Evolutionary conservation across 371 early-diverging fungal species (phyloP), one percentile per base, ranked within the genome.

Genomic region (Mortierella sp.): DNA sequence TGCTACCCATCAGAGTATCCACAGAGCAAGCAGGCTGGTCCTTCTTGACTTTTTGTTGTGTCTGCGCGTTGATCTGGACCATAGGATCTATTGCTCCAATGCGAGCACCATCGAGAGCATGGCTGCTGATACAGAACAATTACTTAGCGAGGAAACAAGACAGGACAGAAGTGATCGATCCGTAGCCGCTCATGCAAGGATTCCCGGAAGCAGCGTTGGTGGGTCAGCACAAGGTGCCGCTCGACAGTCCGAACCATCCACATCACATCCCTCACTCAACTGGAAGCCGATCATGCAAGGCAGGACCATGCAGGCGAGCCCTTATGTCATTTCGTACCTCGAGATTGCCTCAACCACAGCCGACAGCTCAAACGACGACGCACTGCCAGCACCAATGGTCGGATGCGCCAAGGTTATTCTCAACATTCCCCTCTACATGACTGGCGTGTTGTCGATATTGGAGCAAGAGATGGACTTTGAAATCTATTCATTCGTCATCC

Each of bases 401-500:
- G 61, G 64, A 23, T 64, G 68, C 18, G 61, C 80, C 43, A 65
- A 67, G 51, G 54, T 69, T 30, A 50, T 82, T 82, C 67, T 83
- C 83, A 54, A 80, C 53, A 63, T 90, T 13, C 64, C 72, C 27
- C 58, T 80, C 21, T 90, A 90, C 58, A 73, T 91, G 42, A 80
- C 64, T 8, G 73, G 84, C 2, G 74, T 93, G 21, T 68, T 84
- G 21, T 69, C 78, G 2, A 76, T 92, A 45, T 65, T 95, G 9
- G 79, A 85, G 16, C 80, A 85, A 30, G 91, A 91, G n/a, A 78
- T 81, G 18, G 84, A 88, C 30, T 89, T 90, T 83, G 86, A 89
- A 19, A 80, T 94, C 3, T 89, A 87, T 61, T 73, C 78, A 2
- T 84, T 86, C 41, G 86, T 94, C 1, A 78, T 94, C 23, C 82